Percentiles rank a stretch among this genome's conserved stretches.
Evolutionary conservation across 2,329 filamentous ascomycete genomes (phyloP).

Genomic region (Fusarium humuli): DNA sequence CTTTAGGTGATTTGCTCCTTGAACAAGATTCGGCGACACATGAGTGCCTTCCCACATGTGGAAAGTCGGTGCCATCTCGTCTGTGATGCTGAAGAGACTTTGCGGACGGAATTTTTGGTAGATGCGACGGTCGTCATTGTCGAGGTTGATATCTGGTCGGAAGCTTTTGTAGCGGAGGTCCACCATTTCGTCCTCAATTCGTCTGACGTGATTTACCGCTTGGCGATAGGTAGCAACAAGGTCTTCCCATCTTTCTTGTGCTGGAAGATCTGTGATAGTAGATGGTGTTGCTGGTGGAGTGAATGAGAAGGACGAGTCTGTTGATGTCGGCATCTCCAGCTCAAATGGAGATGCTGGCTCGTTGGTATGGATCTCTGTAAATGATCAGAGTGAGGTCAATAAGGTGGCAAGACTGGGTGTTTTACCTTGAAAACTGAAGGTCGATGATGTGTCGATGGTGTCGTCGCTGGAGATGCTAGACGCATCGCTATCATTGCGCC

Average conservation of each 20-base stretch:
- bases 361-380: background rate
- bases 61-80: background rate
- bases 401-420: background rate
- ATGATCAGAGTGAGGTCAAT: background rate
- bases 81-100: background rate
- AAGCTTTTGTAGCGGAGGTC: background rate
- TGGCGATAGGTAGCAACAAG: background rate
- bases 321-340: background rate
- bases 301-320: background rate
- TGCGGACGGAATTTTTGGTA: rapidly evolving
- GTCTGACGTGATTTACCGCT: background rate
- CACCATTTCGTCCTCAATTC: conserved; percentile 1
- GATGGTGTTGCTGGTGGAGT: background rate
- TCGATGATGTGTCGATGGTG: background rate
- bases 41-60: background rate
- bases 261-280: rapidly evolving
- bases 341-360: background rate
- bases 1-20: background rate
- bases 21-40: rapidly evolving
- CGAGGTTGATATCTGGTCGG: background rate
- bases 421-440: background rate
- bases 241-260: background rate
- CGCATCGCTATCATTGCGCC: background rate
- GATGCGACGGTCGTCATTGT: background rate
- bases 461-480: background rate